Base-by-base conservation (phyloP, 345 rosid genomes). In the Camelina sativa region DNA sequence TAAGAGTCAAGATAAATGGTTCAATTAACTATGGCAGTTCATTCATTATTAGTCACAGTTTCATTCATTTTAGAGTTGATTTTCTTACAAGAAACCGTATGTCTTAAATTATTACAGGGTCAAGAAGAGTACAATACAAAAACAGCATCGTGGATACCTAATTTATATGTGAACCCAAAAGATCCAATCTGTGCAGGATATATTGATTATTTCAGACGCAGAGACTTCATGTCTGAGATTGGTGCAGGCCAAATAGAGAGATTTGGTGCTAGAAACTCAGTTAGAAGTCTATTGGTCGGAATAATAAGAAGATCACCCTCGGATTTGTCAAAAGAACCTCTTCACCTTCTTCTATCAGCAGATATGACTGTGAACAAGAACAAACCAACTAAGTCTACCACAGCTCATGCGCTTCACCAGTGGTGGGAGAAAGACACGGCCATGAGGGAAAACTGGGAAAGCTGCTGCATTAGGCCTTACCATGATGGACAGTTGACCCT, bases 161-260 rank as follows among this genome's bases (percentile, higher is more conserved):
- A 59, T 68, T 47, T 90, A 3, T 88, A 73, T 64, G 86, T 87
- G 67, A 88, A 88, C 66, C 76, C 81, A 11, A 61, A 46, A 2
- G 96, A 88, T 66, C 83, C 71, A 62, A 73, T 86, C 3, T 83
- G 90, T 56, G 80, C 87, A 1, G 96, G 84, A 32, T 88, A 84
- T 40, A 81, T 86, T 37, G 86, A 87, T 6, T 83, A 89, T 68
- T 86, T 87, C 64, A 72, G 74, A 20, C 83, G 84, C 64, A 83
- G 84, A 79, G 78, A 66, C 61, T 74, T 60, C 71, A 87, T 85
- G 91, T 83, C 79, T 15, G 67, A 80, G 67, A 80, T 72, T 3
- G 88, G 87, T 7, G 77, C 84, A 5, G 80, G 85, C 55, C 67
- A 75, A 10, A 80, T 82, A 1, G 89, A 76, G 80, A 83, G 55